Evolutionary conservation across 2,329 filamentous ascomycete genomes (phyloP).

Genomic region (Lachnellula occidentalis): DNA sequence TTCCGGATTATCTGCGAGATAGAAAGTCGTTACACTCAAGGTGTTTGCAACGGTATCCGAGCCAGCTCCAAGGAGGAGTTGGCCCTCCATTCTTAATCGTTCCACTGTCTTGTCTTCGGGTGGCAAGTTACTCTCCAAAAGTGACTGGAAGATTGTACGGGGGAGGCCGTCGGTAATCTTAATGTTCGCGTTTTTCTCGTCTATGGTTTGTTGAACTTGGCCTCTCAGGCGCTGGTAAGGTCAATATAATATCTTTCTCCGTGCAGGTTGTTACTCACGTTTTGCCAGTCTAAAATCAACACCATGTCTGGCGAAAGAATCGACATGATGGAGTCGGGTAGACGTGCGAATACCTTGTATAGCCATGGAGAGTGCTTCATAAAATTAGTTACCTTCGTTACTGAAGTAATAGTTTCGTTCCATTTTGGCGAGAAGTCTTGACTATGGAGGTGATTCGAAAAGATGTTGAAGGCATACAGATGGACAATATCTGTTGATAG

Average conservation of each 20-base stretch:
- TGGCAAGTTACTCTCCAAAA: slow-evolving; percentile 16
- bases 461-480: slow-evolving; percentile 26
- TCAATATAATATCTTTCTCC: not conserved
- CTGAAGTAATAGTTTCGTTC: slow-evolving; percentile 15
- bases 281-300: slow-evolving; percentile 12
- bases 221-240: slow-evolving; percentile 1
- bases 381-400: slow-evolving; percentile 7
- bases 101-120: slow-evolving; percentile 11
- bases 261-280: slow-evolving; percentile 2
- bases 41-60: slow-evolving; percentile 8
- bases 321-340: slow-evolving; percentile 7
- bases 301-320: slow-evolving; percentile 10
- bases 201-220: slow-evolving; percentile 6
- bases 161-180: slow-evolving; percentile 2
- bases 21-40: slow-evolving; percentile 6
- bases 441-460: slow-evolving; percentile 18
- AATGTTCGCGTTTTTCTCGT: not conserved
- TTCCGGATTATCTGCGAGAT: slow-evolving; percentile 7
- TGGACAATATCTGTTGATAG: slow-evolving; percentile 28
- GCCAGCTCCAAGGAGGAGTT: slow-evolving; percentile 11
- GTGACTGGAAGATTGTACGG: slow-evolving; percentile 15
- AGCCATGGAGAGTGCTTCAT: slow-evolving; percentile 22
- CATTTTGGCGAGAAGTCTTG: slow-evolving; percentile 19
- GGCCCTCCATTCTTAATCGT: slow-evolving; percentile 11
- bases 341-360: slow-evolving; percentile 2